Conservation (phyloP, 805 yeast genomes). For the Lipomyces lipofer region DNA sequence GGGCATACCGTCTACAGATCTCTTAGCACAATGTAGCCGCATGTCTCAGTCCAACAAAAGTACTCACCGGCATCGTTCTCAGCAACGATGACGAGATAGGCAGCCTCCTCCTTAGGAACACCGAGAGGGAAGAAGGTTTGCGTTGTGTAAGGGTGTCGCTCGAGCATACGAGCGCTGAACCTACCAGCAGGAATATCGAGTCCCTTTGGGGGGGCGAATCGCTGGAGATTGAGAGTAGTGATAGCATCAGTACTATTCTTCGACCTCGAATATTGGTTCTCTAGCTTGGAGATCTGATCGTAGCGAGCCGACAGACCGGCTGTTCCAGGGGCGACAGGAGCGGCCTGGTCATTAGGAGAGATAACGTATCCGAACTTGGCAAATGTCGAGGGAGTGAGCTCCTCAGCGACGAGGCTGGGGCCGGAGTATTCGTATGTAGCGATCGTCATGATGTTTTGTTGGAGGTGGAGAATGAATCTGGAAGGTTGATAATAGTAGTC, state of each 20-base stretch:
- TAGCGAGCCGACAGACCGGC: conserved; percentile 86
- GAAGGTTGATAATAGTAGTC: no score
- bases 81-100: conserved; percentile 83
- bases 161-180: conserved; percentile 67
- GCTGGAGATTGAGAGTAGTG: conserved; percentile 78
- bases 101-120: conserved; percentile 46
- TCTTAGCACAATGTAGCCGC: conserved; percentile 37
- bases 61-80: conserved; percentile 42
- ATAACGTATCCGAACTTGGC: conserved; percentile 73
- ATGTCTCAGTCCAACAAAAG: conserved; percentile 40
- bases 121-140: conserved; percentile 96
- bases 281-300: conserved; percentile 66
- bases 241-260: conserved; percentile 51
- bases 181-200: conserved; percentile 38
- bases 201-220: conserved; percentile 71
- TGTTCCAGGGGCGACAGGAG: conserved; percentile 60
- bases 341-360: conserved; percentile 72
- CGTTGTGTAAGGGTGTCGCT: conserved; percentile 84
- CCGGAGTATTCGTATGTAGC: conserved; percentile 25
- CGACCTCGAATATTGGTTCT: conserved; percentile 51
- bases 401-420: conserved; percentile 47
- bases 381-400: conserved; percentile 66
- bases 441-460: conserved; percentile 9
- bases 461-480: not conserved
- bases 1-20: conserved; percentile 53